Percentiles rank a stretch among this genome's conserved stretches.
Conservation (phyloP, 108 stramenopile species). For the Fistulifera pelliculosa region DNA sequence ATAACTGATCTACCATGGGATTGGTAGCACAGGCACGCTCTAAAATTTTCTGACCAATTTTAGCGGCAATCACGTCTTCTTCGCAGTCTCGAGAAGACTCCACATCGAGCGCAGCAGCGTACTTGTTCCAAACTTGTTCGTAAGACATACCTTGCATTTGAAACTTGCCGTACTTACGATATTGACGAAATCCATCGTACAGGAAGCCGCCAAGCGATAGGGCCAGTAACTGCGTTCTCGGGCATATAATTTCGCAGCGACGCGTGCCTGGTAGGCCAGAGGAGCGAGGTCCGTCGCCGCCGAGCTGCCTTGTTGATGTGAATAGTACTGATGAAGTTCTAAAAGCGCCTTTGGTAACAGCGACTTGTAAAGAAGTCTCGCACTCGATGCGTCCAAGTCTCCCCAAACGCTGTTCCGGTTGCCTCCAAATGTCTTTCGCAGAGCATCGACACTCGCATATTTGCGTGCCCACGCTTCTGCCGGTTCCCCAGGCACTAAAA, state of each 20-base stretch:
- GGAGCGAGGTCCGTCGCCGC: slow-evolving; percentile 81
- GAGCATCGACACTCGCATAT: slow-evolving; percentile 63
- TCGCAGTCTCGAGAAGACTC: slow-evolving; percentile 25
- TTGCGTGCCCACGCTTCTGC: slow-evolving; percentile 50
- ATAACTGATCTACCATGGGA: slow-evolving; percentile 58
- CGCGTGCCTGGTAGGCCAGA: slow-evolving; percentile 80
- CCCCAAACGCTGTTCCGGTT: slow-evolving; percentile 84
- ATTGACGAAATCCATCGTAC: slow-evolving; percentile 86
- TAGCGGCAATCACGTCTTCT: slow-evolving; percentile 65
- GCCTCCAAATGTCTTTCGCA: slow-evolving; percentile 64
- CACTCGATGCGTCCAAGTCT: slow-evolving; percentile 63
- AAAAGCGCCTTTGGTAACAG: slow-evolving; percentile 72
- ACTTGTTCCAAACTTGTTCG: slow-evolving; percentile 91
- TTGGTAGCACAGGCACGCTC: slow-evolving; percentile 87
- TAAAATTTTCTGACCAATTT: slow-evolving; percentile 82
- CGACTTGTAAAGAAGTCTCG: slow-evolving; percentile 74
- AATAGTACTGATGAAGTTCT: slow-evolving; percentile 41
- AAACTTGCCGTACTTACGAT: slow-evolving; percentile 75
- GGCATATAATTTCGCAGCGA: slow-evolving; percentile 90
- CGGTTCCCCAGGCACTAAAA: slow-evolving; percentile 5
- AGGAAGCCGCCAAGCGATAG: slow-evolving; percentile 62
- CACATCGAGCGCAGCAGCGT: slow-evolving; percentile 42
- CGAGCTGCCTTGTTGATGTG: slow-evolving; percentile 14
- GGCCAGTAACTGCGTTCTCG: slow-evolving; percentile 82
- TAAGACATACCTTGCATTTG: slow-evolving; percentile 82